phyloP scores from a whole-genome alignment of 805 yeast genomes.

The Yarrowia porcina region DNA sequence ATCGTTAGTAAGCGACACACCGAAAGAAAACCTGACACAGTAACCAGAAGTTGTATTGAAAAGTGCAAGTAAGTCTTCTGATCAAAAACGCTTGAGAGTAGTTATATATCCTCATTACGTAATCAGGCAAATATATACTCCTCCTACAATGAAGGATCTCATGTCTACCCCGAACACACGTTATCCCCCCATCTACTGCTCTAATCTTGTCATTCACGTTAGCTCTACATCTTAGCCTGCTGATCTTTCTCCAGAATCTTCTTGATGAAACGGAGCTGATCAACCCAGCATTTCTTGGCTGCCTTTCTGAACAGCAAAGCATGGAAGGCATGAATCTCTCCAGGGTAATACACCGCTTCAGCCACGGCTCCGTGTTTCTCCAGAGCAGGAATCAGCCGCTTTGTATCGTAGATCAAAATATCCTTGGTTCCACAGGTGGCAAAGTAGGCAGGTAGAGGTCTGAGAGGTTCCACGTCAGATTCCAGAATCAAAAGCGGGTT shows the following conservation, averaged over 20 bases:
- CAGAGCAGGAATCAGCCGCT: conserved; percentile 8
- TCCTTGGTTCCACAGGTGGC: conserved; percentile 16
- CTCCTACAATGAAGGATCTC: no score
- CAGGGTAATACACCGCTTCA: conserved; percentile 6
- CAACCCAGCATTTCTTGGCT: conserved; percentile 9
- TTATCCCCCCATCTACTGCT: no score
- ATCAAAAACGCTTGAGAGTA: no score
- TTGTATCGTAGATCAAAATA: conserved; percentile 8
- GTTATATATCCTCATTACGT: no score
- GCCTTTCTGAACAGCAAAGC: conserved; percentile 8
- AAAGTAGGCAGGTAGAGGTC: conserved; percentile 5
- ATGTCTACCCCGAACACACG: no score
- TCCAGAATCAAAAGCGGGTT: conserved; percentile 9
- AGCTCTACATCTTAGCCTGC: neutral
- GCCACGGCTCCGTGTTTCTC: neutral
- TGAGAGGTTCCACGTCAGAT: neutral
- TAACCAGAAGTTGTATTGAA: no score
- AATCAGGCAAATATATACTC: no score
- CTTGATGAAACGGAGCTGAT: conserved; percentile 12
- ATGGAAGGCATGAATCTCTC: conserved; percentile 8
- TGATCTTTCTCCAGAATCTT: neutral
- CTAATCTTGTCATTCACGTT: neutral
- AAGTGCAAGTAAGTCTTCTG: no score
- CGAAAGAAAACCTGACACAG: no score
- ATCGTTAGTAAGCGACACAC: no score